These are phyloP conservation scores for Podaxis pistillaris DNA, from an alignment of 768 basidiomycete species.

Conservation along the genomic window DNA sequence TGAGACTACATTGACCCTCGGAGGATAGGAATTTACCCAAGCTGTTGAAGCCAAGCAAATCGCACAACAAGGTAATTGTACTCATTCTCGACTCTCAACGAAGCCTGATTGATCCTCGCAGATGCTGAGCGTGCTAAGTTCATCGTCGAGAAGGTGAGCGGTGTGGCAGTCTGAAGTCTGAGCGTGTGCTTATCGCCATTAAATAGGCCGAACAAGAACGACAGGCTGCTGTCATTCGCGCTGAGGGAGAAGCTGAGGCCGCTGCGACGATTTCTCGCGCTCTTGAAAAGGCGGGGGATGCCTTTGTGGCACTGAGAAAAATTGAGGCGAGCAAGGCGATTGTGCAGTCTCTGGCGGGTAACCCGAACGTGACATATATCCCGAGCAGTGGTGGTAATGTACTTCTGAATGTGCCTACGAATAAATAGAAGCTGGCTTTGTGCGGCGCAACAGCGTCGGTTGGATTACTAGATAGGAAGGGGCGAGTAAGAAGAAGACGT, in stretches of 20 bases:
- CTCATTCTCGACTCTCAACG: neutral
- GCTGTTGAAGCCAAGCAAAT: conserved; percentile 99
- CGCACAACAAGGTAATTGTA: conserved; percentile 84
- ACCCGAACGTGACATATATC: conserved; percentile 87
- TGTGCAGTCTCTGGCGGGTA: conserved; percentile 75
- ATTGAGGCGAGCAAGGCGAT: conserved; percentile 99
- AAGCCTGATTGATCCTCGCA: conserved; percentile 27
- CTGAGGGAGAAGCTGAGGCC: conserved; percentile 98
- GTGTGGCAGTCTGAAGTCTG: neutral
- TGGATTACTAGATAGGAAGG: conserved; percentile 10
- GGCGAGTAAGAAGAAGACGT: conserved; percentile 13
- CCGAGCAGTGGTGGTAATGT: conserved; percentile 79
- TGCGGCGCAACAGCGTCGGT: conserved; percentile 9
- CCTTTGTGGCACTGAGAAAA: conserved; percentile 90
- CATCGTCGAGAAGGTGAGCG: conserved; percentile 89
- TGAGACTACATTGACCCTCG: neutral
- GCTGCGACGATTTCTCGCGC: conserved; percentile 90
- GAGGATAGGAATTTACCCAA: conserved; percentile 80
- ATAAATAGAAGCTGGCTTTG: conserved; percentile 32
- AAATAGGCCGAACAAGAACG: conserved; percentile 95
- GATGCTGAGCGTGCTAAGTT: conserved; percentile 99
- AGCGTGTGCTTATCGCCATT: conserved; percentile 16
- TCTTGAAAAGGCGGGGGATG: conserved; percentile 92
- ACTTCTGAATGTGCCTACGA: conserved; percentile 76
- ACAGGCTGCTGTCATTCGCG: conserved; percentile 96